Evolutionary conservation across 305 asterid genomes (phyloP).

Genomic region (Fraxinus latifolia): DNA sequence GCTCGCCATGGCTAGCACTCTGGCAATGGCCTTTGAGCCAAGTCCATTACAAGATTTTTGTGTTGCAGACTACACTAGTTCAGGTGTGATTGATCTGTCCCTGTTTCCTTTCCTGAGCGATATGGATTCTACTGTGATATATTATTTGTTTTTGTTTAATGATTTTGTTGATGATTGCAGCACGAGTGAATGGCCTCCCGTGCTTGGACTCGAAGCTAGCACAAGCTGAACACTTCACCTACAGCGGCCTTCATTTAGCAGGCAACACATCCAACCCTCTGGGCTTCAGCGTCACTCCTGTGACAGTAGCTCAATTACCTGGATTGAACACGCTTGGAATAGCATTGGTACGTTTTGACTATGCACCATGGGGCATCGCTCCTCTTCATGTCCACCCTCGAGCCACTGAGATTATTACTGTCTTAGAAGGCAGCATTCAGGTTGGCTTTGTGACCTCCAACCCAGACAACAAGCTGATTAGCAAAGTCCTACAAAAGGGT

Average conservation of each 20-base stretch:
- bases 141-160: neutral
- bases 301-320: constrained; percentile 13
- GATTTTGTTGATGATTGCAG: constrained; percentile 4
- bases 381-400: constrained; percentile 27
- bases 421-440: constrained; percentile 19
- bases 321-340: constrained; percentile 28
- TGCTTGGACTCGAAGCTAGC: constrained; percentile 23
- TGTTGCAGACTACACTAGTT: constrained; percentile 5
- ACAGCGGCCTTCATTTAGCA: constrained; percentile 16
- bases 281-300: constrained; percentile 16
- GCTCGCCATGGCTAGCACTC: neutral
- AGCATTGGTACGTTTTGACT: constrained; percentile 22
- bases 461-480: constrained; percentile 20
- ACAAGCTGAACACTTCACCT: constrained; percentile 17
- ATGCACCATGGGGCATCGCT: constrained; percentile 19
- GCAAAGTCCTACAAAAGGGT: constrained; percentile 10
- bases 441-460: constrained; percentile 26
- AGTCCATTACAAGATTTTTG: constrained; percentile 13
- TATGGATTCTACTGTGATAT: neutral
- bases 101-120: neutral
- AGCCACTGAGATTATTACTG: constrained; percentile 25
- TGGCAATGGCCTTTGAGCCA: constrained; percentile 13
- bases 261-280: constrained; percentile 29
- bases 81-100: neutral
- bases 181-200: constrained; percentile 17